A percentile compares a stretch with the other conserved stretches of the same genome.
phyloP scores from a whole-genome alignment of 345 rosid species.

The Crucihimalaya himalaica region DNA sequence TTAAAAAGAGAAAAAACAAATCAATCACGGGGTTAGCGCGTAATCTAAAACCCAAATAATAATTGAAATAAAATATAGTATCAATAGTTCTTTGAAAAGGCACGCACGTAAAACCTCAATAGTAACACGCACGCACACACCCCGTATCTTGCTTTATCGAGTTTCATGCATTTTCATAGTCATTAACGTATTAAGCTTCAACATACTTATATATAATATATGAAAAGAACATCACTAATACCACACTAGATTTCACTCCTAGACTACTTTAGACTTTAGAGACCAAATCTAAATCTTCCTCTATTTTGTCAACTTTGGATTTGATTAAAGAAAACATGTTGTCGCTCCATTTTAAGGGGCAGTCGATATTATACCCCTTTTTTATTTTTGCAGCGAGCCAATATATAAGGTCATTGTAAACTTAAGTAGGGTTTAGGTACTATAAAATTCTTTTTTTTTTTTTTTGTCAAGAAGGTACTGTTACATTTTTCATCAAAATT shows the following conservation, averaged over 20 bases:
- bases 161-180: slow-evolving; percentile 31
- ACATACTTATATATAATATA: neutral
- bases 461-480: no score
- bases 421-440: neutral
- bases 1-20: neutral
- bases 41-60: slow-evolving; percentile 29
- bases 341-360: neutral
- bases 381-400: neutral
- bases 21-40: slow-evolving; percentile 40
- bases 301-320: slow-evolving; percentile 25
- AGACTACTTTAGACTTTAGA: slow-evolving; percentile 36
- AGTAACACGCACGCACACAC: slow-evolving; percentile 36
- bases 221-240: slow-evolving; percentile 13
- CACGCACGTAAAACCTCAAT: slow-evolving; percentile 28
- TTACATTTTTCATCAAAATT: no score
- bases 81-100: slow-evolving; percentile 26
- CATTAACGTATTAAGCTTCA: slow-evolving; percentile 23
- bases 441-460: no score
- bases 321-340: slow-evolving; percentile 21
- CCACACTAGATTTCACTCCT: slow-evolving; percentile 24
- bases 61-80: slow-evolving; percentile 34
- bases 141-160: slow-evolving; percentile 40
- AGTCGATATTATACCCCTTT: neutral
- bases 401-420: neutral
- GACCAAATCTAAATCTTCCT: slow-evolving; percentile 38